Base-by-base conservation (phyloP, 2,329 filamentous ascomycete species). In the Cytospora piceicola region DNA sequence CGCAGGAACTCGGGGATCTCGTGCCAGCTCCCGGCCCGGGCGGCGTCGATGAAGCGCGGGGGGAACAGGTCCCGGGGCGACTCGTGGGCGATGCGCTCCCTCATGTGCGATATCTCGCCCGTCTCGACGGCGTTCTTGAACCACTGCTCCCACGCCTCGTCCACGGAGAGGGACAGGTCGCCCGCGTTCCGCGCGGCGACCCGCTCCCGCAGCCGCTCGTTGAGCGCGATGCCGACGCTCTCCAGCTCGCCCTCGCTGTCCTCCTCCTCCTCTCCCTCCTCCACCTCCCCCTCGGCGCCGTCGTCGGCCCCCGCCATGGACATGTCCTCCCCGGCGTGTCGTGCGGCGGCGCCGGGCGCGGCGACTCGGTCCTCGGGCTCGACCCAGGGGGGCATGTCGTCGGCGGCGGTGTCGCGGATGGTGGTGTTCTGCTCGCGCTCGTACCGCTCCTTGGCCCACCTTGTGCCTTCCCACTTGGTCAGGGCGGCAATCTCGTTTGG, bases 401-500 rank as follows among this genome's bases (percentile, higher is more conserved):
- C 88, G 60, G 85, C 85, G 1, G 90, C 89, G 7, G 91, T 93
- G 73, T 94, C 91, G 57, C 80, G 77, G 68, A 94, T 92, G 34
- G 78, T 78, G 66, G 90, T 83, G 39, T 88, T 88, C 72, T 93
- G 89, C 73, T 94, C 91, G 65, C 84, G 83, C 80, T 94, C 91
- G 73, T 88, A 94, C 63, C 90, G 86, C 74, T 93, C 90, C 74
- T 93, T 89, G 68, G 91, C 91, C 91, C 91, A 94, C 68, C 89
- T 88, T 12, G 91, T 94, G 65, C 91, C 91, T 79, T 94, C 91
- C 91, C 91, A 94, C 73, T 91, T 89, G 66, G 91, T 93, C 74
- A 94, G 81, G 58, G 82, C 81, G 62, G 86, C 82, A 70, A 94
- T 92, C 75, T 94, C 91, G 71, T 81, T 79, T 65, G 85, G 79